These are phyloP conservation scores for Neurospora terricola DNA, from an alignment of 495 filamentous ascomycete genomes.

Conservation along the genomic window DNA sequence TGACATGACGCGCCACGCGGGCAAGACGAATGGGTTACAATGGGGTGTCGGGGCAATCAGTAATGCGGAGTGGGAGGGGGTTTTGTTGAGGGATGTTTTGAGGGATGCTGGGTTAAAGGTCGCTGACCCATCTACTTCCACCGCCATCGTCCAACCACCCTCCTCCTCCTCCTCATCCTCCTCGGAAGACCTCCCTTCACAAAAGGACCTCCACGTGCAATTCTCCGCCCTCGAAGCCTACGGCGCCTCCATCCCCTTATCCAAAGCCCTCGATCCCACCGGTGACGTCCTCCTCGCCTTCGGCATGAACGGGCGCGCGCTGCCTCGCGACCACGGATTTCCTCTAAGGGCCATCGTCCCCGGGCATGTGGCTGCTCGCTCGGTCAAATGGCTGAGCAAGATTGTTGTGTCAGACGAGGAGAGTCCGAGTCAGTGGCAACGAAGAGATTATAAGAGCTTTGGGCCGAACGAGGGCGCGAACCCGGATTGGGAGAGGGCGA, in stretches of 20 bases:
- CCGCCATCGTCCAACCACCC: not conserved
- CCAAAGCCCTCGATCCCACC: constrained; percentile 40
- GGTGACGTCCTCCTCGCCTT: constrained; percentile 54
- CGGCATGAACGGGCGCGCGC: constrained; percentile 47
- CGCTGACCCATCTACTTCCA: not conserved
- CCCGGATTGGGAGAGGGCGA: constrained; percentile 44
- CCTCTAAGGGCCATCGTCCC: constrained; percentile 52
- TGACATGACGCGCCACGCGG: constrained; percentile 46
- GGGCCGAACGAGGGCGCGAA: constrained; percentile 46
- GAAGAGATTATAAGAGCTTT: constrained; percentile 54
- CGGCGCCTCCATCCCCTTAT: constrained; percentile 48
- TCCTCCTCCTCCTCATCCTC: constrained; percentile 1
- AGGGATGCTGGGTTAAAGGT: constrained; percentile 38
- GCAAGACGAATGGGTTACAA: constrained; percentile 47
- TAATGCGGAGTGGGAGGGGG: constrained; percentile 53
- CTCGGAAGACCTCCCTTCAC: constrained; percentile 8
- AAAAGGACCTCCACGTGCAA: constrained; percentile 40
- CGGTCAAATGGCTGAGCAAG: constrained; percentile 56
- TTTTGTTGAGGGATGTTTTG: constrained; percentile 47
- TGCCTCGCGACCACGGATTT: constrained; percentile 49
- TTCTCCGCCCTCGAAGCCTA: constrained; percentile 52
- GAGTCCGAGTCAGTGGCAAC: constrained; percentile 48
- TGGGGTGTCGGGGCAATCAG: constrained; percentile 50
- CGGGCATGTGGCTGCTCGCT: constrained; percentile 50
- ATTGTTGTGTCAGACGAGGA: constrained; percentile 51